Percentiles rank a stretch among this genome's conserved stretches.
Evolutionary conservation across 2,329 filamentous ascomycete species (phyloP).

Genomic region (Claviceps quebecensis): DNA sequence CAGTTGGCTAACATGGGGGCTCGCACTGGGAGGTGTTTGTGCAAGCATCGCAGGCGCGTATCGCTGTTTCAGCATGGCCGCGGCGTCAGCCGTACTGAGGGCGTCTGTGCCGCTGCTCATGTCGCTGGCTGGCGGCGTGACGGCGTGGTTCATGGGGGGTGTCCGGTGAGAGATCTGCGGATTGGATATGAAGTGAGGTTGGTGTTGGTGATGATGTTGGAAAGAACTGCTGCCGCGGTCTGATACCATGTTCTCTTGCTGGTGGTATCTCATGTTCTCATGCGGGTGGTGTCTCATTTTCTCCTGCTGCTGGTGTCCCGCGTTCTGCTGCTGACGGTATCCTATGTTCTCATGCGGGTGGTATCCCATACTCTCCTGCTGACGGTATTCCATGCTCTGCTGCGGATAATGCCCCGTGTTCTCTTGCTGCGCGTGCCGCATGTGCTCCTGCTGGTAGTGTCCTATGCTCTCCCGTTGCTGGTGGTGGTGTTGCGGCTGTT

Average conservation of each 20-base stretch:
- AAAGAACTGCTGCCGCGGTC: constrained; percentile 7
- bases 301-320: too few relatives aligned
- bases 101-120: constrained; percentile 8
- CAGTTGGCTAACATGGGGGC: constrained; percentile 43
- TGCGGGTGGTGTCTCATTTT: too few relatives aligned
- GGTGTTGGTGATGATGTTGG: constrained; percentile 7
- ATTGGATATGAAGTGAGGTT: constrained; percentile 8
- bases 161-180: constrained; percentile 17
- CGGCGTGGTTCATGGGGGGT: constrained; percentile 14
- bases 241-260: background rate
- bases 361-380: too few relatives aligned
- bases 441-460: too few relatives aligned
- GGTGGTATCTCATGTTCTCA: too few relatives aligned
- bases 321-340: too few relatives aligned
- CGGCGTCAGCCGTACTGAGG: constrained; percentile 9
- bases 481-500: too few relatives aligned
- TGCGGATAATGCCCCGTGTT: too few relatives aligned
- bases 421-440: too few relatives aligned
- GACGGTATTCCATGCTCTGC: too few relatives aligned
- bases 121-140: constrained; percentile 17
- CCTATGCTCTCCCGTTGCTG: too few relatives aligned
- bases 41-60: background rate
- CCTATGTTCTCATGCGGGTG: too few relatives aligned
- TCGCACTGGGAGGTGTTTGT: constrained; percentile 10
- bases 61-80: constrained; percentile 1